Percentiles rank a stretch among this genome's conserved stretches.
phyloP scores from a whole-genome alignment of 129 eudicot species.

The Kitagawia praeruptora region DNA sequence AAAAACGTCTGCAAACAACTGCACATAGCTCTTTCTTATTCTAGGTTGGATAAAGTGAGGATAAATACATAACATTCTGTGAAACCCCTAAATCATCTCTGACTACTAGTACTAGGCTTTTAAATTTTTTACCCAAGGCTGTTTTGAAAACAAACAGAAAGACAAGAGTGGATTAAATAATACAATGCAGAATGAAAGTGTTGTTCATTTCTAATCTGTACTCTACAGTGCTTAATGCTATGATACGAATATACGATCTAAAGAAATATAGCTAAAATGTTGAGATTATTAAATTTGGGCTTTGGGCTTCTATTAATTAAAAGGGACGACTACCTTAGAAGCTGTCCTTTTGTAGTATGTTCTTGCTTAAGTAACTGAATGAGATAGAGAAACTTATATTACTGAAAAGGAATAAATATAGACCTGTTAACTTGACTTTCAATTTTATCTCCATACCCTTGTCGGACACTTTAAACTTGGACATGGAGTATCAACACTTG shows the following conservation, averaged over 20 bases:
- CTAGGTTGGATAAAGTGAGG: not conserved
- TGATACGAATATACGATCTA: not conserved
- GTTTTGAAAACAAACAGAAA: not conserved
- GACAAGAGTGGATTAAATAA: not conserved
- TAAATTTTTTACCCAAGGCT: not conserved
- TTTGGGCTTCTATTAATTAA: no score
- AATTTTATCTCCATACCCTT: no score
- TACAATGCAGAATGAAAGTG: not conserved
- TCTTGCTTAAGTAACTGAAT: no score
- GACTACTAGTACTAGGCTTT: not conserved
- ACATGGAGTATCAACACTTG: no score
- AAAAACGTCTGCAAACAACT: not conserved
- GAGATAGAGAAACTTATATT: no score
- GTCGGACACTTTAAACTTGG: no score
- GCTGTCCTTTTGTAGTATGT: no score
- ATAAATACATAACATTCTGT: not conserved
- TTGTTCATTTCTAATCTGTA: not conserved
- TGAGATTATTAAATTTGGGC: no score
- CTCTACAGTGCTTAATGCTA: not conserved
- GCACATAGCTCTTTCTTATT: not conserved
- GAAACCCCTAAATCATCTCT: not conserved
- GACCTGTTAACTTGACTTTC: no score
- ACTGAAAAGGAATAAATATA: no score
- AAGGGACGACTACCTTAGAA: no score
- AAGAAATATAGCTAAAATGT: no score